Evolutionary conservation across 73 alveolate genomes (phyloP).

Genomic region (Tetrahymena thermophila): DNA sequence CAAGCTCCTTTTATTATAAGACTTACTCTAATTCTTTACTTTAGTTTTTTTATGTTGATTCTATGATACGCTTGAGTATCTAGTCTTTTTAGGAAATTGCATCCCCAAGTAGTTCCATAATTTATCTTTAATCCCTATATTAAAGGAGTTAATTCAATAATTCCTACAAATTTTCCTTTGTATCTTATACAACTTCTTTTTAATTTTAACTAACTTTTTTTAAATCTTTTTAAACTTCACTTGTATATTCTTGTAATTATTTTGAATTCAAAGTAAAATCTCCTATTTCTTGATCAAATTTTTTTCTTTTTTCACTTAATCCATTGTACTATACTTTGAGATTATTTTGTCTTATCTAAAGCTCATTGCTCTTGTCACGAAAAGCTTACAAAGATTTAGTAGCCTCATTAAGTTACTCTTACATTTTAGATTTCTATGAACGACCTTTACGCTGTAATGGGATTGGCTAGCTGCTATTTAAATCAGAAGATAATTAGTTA

Average conservation of each 20-base stretch:
- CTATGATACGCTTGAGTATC: neutral
- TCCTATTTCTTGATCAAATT: neutral
- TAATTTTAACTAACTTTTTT: neutral
- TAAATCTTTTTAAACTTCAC: neutral
- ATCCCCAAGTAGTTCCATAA: neutral
- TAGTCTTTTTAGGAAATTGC: neutral
- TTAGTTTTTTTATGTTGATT: neutral
- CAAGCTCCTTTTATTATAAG: neutral
- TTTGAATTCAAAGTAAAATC: neutral
- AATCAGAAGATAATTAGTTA: neutral
- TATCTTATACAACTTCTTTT: neutral
- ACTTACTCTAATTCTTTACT: neutral
- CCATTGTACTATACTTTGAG: neutral
- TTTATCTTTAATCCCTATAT: neutral
- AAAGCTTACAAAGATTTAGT: neutral
- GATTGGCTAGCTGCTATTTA: neutral
- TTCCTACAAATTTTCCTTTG: neutral
- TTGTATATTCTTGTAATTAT: neutral
- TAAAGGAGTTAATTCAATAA: neutral
- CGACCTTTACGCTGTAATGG: neutral
- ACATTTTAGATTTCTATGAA: neutral
- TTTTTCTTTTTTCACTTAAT: neutral
- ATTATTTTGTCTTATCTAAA: neutral
- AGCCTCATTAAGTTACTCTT: neutral
- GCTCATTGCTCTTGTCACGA: neutral